Conservation (phyloP, 306 rosid species). For the Prunus mongolica region DNA sequence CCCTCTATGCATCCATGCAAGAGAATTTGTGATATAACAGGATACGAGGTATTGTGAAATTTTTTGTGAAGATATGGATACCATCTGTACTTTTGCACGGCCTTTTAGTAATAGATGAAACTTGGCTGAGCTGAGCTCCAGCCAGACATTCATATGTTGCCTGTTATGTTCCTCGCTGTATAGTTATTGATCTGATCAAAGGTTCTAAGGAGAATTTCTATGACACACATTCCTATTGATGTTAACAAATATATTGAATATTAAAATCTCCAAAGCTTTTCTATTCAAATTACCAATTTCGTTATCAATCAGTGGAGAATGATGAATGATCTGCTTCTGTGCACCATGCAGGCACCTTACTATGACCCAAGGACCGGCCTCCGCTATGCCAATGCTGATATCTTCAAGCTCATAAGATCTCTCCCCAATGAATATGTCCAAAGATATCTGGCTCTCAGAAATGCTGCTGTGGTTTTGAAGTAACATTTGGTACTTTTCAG, state of each 20-base stretch:
- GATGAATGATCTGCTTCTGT: background rate
- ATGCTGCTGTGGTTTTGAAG: conserved; percentile 81
- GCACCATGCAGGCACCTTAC: conserved; percentile 77
- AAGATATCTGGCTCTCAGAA: conserved; percentile 72
- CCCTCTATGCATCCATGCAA: conserved; percentile 94
- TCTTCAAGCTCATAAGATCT: conserved; percentile 71
- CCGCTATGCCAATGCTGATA: conserved; percentile 74
- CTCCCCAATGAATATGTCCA: conserved; percentile 92
- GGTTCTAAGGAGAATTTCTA: background rate
- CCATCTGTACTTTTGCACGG: background rate
- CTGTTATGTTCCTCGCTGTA: background rate
- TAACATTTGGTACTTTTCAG: conserved; percentile 18
- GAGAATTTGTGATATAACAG: conserved; percentile 85
- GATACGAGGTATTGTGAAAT: conserved; percentile 59
- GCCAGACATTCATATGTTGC: background rate
- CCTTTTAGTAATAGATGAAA: no score
- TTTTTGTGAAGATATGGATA: background rate
- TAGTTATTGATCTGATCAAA: background rate
- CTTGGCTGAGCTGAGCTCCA: no score
- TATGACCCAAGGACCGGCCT: conserved; percentile 85
- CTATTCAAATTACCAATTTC: background rate
- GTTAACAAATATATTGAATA: background rate
- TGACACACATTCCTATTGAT: background rate
- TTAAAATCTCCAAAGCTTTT: background rate
- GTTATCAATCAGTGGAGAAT: background rate